Conservation (phyloP, 345 rosid species). For the Camelina neglecta region DNA sequence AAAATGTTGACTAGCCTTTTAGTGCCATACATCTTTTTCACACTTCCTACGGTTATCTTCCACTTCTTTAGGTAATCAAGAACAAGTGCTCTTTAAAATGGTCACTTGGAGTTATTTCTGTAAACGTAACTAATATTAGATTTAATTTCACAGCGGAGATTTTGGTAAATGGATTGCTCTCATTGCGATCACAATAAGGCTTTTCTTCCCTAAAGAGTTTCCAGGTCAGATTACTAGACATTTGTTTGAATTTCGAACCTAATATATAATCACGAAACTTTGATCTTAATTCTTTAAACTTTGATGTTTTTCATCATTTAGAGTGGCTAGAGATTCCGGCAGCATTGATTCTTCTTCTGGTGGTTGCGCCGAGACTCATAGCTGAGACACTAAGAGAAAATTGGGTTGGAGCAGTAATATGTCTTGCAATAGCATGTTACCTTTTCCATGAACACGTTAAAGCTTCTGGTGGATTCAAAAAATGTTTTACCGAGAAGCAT, state of each 20-base stretch:
- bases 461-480: conserved; percentile 91
- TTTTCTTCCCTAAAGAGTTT: conserved; percentile 77
- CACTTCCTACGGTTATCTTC: conserved; percentile 75
- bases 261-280: not conserved
- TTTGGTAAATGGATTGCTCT: conserved; percentile 94
- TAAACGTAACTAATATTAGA: conserved; percentile 15
- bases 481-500: conserved; percentile 66
- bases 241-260: not conserved
- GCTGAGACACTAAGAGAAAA: conserved; percentile 58
- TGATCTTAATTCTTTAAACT: not conserved
- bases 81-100: not conserved
- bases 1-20: conserved; percentile 89
- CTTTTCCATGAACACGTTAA: conserved; percentile 88
- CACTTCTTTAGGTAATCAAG: conserved; percentile 68
- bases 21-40: conserved; percentile 85
- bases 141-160: conserved; percentile 69
- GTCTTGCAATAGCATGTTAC: conserved; percentile 84
- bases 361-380: conserved; percentile 69
- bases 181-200: conserved; percentile 66
- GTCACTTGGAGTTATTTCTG: conserved; percentile 2
- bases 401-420: conserved; percentile 67
- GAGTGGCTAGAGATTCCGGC: conserved; percentile 85
- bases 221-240: conserved; percentile 53
- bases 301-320: conserved; percentile 19
- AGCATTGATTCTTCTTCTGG: conserved; percentile 69